Percentiles rank a stretch among this genome's conserved stretches.
Conservation (phyloP, 2,329 filamentous ascomycete species). For the Xylariaceae sp. region DNA sequence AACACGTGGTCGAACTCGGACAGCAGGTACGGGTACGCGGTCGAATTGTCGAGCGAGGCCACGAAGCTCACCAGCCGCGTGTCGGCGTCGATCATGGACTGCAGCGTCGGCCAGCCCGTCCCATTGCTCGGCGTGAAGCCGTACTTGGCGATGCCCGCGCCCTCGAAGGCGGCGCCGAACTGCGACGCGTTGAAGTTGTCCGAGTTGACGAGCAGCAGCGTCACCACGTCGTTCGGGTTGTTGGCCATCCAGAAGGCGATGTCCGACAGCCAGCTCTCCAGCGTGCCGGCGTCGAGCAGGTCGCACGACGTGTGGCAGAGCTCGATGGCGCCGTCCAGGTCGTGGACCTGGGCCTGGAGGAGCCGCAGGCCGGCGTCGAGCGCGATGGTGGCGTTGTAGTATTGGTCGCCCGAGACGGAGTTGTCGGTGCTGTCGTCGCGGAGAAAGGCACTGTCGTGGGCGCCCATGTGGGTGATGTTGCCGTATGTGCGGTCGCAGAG, state of each 20-base stretch:
- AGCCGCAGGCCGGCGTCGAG: constrained; percentile 65
- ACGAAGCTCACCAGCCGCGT: constrained; percentile 66
- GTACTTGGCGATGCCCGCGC: constrained; percentile 47
- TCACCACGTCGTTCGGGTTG: constrained; percentile 69
- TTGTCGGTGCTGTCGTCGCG: constrained; percentile 54
- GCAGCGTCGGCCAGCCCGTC: constrained; percentile 60
- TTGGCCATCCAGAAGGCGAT: constrained; percentile 63
- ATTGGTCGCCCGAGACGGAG: constrained; percentile 64
- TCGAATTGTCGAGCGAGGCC: constrained; percentile 41
- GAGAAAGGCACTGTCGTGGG: constrained; percentile 67
- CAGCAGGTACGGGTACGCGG: constrained; percentile 51
- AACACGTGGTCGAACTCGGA: constrained; percentile 60
- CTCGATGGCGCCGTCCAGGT: constrained; percentile 48
- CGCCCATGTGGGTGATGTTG: constrained; percentile 70
- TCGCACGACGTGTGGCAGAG: constrained; percentile 64
- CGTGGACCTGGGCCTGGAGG: constrained; percentile 65
- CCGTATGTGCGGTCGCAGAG: constrained; percentile 67
- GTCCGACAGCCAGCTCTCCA: constrained; percentile 54
- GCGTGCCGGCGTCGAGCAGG: constrained; percentile 60
- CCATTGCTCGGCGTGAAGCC: constrained; percentile 44
- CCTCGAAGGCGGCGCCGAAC: constrained; percentile 46
- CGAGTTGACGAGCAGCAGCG: constrained; percentile 58
- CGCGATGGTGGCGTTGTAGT: constrained; percentile 62
- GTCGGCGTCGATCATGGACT: constrained; percentile 52
- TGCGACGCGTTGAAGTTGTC: constrained; percentile 48